These are phyloP conservation scores for Fusarium foetens DNA, from an alignment of 2,329 filamentous ascomycete genomes.

Conservation along the genomic window DNA sequence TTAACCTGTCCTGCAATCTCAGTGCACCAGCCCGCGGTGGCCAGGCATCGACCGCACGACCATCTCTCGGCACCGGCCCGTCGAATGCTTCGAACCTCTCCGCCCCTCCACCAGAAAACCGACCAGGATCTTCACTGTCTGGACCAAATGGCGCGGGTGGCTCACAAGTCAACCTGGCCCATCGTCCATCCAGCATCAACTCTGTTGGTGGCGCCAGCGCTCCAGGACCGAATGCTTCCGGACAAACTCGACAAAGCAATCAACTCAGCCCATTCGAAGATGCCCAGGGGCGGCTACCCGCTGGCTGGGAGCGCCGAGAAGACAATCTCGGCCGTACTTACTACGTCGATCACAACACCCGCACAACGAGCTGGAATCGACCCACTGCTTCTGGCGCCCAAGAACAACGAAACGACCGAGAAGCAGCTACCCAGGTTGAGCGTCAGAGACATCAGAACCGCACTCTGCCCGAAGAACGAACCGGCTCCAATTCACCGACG, in stretches of 20 bases:
- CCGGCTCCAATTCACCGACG: conserved; percentile 90
- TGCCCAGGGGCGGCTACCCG: conserved; percentile 88
- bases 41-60: conserved; percentile 57
- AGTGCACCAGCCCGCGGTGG: conserved; percentile 70
- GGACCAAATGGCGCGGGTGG: conserved; percentile 57
- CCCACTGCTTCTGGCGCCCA: conserved; percentile 82
- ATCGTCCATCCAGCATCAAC: conserved; percentile 60
- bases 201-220: conserved; percentile 47
- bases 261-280: conserved; percentile 93
- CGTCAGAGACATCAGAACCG: conserved; percentile 93
- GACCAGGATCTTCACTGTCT: conserved; percentile 65
- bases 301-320: conserved; percentile 95
- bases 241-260: conserved; percentile 49
- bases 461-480: conserved; percentile 94
- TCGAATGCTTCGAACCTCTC: conserved; percentile 59
- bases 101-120: conserved; percentile 57
- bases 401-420: conserved; percentile 77
- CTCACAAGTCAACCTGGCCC: conserved; percentile 55
- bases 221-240: conserved; percentile 46
- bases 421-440: conserved; percentile 92
- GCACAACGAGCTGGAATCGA: conserved; percentile 95
- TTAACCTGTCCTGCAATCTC: conserved; percentile 95
- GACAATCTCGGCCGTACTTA: conserved; percentile 96
- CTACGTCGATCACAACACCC: conserved; percentile 97
- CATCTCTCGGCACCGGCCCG: conserved; percentile 56